Evolutionary conservation across 305 asterid species (phyloP).

Genomic region (Monarda citriodora): DNA sequence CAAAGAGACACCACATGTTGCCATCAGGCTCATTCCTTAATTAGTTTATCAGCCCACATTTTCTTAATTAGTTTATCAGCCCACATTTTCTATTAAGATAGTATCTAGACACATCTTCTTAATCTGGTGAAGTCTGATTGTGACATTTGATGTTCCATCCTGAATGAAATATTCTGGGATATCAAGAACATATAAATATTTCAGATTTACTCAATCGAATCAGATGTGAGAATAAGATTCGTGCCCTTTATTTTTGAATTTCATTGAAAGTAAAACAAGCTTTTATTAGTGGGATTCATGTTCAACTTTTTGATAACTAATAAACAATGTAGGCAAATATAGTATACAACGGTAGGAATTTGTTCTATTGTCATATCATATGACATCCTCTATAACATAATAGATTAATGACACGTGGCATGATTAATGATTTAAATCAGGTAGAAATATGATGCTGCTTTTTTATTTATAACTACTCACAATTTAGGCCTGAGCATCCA

Average conservation of each 20-base stretch:
- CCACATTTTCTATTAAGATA: background rate
- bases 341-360: background rate
- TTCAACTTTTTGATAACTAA: background rate
- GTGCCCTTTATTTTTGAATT: no score
- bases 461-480: conserved; percentile 20
- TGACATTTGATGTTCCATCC: no score
- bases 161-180: conserved; percentile 10
- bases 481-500: conserved; percentile 17
- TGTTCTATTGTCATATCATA: no score
- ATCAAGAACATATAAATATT: conserved; percentile 1
- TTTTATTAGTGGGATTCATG: background rate
- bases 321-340: background rate
- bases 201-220: background rate
- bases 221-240: no score
- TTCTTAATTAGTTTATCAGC: background rate
- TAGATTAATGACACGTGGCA: no score
- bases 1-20: no score
- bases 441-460: background rate
- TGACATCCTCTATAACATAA: no score
- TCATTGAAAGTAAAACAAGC: background rate
- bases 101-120: no score
- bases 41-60: no score
- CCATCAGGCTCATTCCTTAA: no score
- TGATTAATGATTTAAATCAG: no score
- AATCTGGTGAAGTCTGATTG: no score